phyloP scores from a whole-genome alignment of 2,329 filamentous ascomycete genomes.

The Pyrenochaeta sp. region DNA sequence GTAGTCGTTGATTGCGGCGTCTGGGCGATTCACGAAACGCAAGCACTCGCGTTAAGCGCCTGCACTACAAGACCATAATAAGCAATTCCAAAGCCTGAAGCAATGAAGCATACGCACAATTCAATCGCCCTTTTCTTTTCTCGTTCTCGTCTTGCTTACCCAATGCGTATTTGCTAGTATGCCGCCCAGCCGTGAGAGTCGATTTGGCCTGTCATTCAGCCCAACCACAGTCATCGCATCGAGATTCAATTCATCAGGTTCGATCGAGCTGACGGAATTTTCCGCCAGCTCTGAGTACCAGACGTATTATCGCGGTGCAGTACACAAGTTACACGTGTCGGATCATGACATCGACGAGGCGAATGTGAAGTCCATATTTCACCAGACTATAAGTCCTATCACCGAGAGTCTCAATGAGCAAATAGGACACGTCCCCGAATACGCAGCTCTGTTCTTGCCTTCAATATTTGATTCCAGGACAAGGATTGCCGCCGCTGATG shows the following conservation, averaged over 20 bases:
- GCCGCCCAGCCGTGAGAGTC: too few relatives aligned
- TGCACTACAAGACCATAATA: too few relatives aligned
- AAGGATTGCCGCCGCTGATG: not conserved
- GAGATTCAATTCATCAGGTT: constrained; percentile 1
- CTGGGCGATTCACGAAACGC: too few relatives aligned
- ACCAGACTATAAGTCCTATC: not conserved
- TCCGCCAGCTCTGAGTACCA: not conserved
- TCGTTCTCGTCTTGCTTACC: too few relatives aligned
- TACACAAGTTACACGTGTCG: not conserved
- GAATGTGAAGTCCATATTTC: not conserved
- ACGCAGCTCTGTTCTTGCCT: not conserved
- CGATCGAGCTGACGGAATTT: not conserved
- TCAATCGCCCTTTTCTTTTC: too few relatives aligned
- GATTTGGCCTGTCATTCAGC: constrained; percentile 1
- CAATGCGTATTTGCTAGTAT: too few relatives aligned
- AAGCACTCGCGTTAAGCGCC: too few relatives aligned
- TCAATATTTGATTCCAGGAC: not conserved
- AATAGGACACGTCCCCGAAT: not conserved
- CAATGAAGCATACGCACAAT: too few relatives aligned
- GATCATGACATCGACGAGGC: not conserved
- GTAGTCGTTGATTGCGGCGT: too few relatives aligned
- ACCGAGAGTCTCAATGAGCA: not conserved
- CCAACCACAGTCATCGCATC: constrained; percentile 3
- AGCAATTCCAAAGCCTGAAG: too few relatives aligned
- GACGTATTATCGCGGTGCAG: not conserved